Percentiles rank a stretch among this genome's conserved stretches.
These are phyloP conservation scores for Xeromyces bisporus DNA, from an alignment of 495 filamentous ascomycete genomes.

Conservation along the genomic window DNA sequence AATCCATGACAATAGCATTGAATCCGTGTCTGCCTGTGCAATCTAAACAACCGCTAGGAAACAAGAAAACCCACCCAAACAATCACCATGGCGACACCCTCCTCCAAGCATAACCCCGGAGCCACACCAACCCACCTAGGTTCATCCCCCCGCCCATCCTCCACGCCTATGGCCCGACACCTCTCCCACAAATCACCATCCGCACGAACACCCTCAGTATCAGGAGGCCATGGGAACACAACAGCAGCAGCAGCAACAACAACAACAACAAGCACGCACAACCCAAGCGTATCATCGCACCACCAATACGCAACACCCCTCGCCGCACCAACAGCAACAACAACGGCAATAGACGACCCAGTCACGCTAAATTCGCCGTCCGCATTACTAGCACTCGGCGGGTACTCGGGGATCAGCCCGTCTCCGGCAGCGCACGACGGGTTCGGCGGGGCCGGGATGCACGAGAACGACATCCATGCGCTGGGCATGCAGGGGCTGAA, in stretches of 20 bases:
- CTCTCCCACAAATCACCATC: slow-evolving; percentile 30
- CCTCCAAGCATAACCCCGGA: slow-evolving; percentile 24
- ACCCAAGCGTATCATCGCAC: slow-evolving; percentile 15
- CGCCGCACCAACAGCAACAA: slow-evolving; percentile 12
- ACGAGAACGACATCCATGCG: slow-evolving; percentile 28
- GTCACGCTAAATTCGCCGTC: slow-evolving; percentile 31
- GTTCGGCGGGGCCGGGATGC: slow-evolving; percentile 23
- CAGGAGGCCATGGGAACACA: slow-evolving; percentile 13
- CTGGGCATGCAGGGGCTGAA: slow-evolving; percentile 27
- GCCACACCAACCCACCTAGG: slow-evolving; percentile 31
- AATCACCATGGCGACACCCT: slow-evolving; percentile 29
- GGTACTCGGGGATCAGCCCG: slow-evolving; percentile 27
- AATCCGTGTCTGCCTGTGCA: no score
- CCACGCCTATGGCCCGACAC: slow-evolving; percentile 21
- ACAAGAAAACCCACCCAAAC: no score
- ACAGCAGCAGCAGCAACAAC: no score
- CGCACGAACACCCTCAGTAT: slow-evolving; percentile 24
- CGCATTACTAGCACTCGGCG: slow-evolving; percentile 26
- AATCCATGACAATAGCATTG: no score
- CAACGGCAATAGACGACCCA: slow-evolving; percentile 20
- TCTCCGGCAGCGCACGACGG: slow-evolving; percentile 25
- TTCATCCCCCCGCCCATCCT: slow-evolving; percentile 26
- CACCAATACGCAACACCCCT: slow-evolving; percentile 30
- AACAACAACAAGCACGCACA: no score
- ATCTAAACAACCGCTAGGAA: no score